These are phyloP conservation scores for Klebsormidium nitens DNA, from an alignment of 139 green algal genomes.

Conservation along the genomic window DNA sequence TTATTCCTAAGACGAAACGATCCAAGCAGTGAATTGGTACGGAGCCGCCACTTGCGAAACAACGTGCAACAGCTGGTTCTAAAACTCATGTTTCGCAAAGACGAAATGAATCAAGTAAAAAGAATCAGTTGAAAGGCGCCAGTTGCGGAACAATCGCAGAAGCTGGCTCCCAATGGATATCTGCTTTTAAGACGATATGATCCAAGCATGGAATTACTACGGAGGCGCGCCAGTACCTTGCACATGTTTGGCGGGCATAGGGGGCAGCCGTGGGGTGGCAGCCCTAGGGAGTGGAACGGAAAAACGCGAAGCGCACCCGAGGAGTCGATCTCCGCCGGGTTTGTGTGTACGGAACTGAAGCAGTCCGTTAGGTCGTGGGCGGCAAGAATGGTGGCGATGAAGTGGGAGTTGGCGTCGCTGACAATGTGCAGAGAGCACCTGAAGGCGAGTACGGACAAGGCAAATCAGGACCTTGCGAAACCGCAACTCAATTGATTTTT, in stretches of 20 bases:
- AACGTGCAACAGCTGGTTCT: too few relatives aligned
- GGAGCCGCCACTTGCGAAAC: too few relatives aligned
- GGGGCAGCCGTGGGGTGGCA: conserved; percentile 9
- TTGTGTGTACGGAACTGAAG: conserved; percentile 20
- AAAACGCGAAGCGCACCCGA: neutral
- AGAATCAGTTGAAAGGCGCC: neutral
- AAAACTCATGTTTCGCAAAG: too few relatives aligned
- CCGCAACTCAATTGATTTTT: too few relatives aligned
- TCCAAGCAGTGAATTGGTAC: too few relatives aligned
- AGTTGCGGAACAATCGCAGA: too few relatives aligned
- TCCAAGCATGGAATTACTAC: neutral
- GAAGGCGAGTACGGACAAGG: too few relatives aligned
- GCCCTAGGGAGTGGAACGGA: neutral
- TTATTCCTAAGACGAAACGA: too few relatives aligned
- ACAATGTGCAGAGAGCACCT: conserved; percentile 25
- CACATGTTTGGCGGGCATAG: conserved; percentile 21
- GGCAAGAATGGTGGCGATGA: conserved; percentile 20
- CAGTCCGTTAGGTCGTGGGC: neutral
- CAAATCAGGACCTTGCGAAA: too few relatives aligned
- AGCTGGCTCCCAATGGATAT: too few relatives aligned
- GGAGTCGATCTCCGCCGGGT: conserved; percentile 7
- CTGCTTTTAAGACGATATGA: neutral
- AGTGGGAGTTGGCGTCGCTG: conserved; percentile 29
- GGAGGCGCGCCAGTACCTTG: conserved; percentile 20
- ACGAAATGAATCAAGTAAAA: neutral